Base-by-base conservation (phyloP, 2,329 filamentous ascomycete species). In the Talaromyces sp. region DNA sequence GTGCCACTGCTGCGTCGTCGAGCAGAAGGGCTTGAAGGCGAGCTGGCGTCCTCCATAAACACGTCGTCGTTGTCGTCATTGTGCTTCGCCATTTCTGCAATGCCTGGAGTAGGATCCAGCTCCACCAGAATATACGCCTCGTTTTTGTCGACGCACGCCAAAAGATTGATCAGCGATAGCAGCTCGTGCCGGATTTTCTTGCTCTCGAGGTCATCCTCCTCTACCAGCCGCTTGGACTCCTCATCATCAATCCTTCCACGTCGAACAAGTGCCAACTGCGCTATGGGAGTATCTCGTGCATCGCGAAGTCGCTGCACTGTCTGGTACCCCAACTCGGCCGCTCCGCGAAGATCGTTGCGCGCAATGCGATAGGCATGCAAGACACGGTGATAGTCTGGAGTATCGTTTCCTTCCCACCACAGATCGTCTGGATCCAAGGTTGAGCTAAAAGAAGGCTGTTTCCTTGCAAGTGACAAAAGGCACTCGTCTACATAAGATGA, bases 311-410 rank as follows among this genome's bases (percentile, higher is more conserved):
- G 78, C 64, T 84, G 79, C 10, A 86, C 75, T 19, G 82, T 81
- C 57, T 82, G 81, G 64, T 85, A 81, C 2, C 85, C 75, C 13
- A 84, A 78, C 46, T 82, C 80, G 0, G 85, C 84, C 2, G 86
- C 86, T 56, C 93, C 95, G 51, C 93, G 90, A 81, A 92, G 96
- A 77, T 98, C 90, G 69, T 86, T 86, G 66, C 88, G 88, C 64
- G 87, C 87, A 65, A 96, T 88, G 56, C 95, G 87, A 86, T 93
- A 97, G 3, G 93, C 88, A 73, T 97, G 96, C 54, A 98, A 84
- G 60, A 97, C 89, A 68, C 93, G 90, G 71, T 95, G 90, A 71
- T 93, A 96, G 3, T 91, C 89, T 0, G 86, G 83, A 10, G 76
- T 76, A 35, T 73, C 75, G 29, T 77, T 69, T n/a, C 27, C 35